Evolutionary conservation across 2,329 filamentous ascomycete species (phyloP).

Genomic region (Fusarium brevicatenulatum): DNA sequence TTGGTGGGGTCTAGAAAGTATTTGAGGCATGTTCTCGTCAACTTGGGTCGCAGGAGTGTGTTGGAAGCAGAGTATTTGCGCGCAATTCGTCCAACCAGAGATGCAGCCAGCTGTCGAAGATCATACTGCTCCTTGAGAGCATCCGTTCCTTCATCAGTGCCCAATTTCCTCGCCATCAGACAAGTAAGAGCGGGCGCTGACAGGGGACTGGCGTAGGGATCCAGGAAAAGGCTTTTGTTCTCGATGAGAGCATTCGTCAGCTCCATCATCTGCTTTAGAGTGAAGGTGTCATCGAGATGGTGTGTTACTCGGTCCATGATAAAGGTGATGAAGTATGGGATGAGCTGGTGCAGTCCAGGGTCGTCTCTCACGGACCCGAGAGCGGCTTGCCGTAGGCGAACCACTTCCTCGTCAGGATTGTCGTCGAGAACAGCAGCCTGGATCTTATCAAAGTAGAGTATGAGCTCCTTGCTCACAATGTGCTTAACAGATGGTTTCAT

Average conservation of each 20-base stretch:
- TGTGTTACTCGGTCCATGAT: constrained; percentile 97
- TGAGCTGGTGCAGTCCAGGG: constrained; percentile 91
- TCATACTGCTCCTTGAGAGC: constrained; percentile 74
- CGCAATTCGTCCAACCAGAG: constrained; percentile 81
- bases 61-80: constrained; percentile 84
- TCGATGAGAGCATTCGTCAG: constrained; percentile 84
- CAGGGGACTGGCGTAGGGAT: constrained; percentile 71
- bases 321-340: constrained; percentile 97
- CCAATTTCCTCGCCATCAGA: constrained; percentile 81
- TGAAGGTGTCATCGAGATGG: constrained; percentile 87
- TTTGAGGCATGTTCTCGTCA: constrained; percentile 93
- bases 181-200: constrained; percentile 92
- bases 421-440: constrained; percentile 89
- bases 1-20: constrained; percentile 89
- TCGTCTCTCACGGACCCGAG: constrained; percentile 88
- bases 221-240: constrained; percentile 80
- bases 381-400: constrained; percentile 80
- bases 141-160: constrained; percentile 64
- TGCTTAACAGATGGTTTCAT: constrained; percentile 96
- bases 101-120: constrained; percentile 85
- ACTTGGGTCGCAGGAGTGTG: constrained; percentile 83
- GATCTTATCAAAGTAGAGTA: constrained; percentile 97
- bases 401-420: constrained; percentile 79
- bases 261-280: constrained; percentile 91
- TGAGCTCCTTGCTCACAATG: constrained; percentile 93